phyloP scores from a whole-genome alignment of 2,329 filamentous ascomycete species.

The Metarhizium sp. region DNA sequence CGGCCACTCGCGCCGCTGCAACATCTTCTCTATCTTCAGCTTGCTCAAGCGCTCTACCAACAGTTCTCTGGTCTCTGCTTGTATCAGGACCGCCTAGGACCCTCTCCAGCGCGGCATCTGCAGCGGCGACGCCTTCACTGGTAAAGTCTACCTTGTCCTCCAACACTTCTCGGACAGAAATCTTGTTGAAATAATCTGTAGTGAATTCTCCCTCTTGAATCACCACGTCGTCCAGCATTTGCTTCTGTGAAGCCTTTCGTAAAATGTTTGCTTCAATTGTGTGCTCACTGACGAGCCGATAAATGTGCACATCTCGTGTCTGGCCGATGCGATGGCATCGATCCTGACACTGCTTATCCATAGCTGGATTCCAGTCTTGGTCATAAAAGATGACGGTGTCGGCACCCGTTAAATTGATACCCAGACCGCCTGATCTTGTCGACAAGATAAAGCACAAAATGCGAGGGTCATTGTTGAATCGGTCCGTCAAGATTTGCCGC shows the following conservation, averaged over 20 bases:
- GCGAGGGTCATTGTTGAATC: constrained; percentile 89
- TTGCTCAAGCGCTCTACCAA: constrained; percentile 69
- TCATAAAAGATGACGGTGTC: constrained; percentile 99
- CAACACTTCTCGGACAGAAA: constrained; percentile 62
- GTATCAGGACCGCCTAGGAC: constrained; percentile 62
- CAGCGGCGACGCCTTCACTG: constrained; percentile 52
- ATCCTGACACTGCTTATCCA: constrained; percentile 99
- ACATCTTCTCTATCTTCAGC: constrained; percentile 92
- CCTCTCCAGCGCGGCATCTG: constrained; percentile 75
- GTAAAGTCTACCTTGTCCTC: constrained; percentile 45
- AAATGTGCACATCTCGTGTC: constrained; percentile 95
- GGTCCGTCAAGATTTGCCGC: constrained; percentile 86
- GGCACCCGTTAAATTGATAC: constrained; percentile 92
- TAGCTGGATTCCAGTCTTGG: constrained; percentile 97
- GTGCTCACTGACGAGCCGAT: constrained; percentile 83
- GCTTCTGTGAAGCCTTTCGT: constrained; percentile 93
- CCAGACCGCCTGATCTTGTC: constrained; percentile 84
- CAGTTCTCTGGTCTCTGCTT: constrained; percentile 49
- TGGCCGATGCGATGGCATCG: constrained; percentile 95
- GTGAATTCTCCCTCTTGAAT: constrained; percentile 98
- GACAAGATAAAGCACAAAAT: constrained; percentile 95
- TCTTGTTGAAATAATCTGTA: constrained; percentile 86
- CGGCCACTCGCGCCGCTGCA: constrained; percentile 74
- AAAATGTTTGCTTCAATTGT: constrained; percentile 98
- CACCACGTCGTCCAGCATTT: constrained; percentile 94